phyloP scores from a whole-genome alignment of 1,284 basidiomycete species.

The Amylostereum areolatum region DNA sequence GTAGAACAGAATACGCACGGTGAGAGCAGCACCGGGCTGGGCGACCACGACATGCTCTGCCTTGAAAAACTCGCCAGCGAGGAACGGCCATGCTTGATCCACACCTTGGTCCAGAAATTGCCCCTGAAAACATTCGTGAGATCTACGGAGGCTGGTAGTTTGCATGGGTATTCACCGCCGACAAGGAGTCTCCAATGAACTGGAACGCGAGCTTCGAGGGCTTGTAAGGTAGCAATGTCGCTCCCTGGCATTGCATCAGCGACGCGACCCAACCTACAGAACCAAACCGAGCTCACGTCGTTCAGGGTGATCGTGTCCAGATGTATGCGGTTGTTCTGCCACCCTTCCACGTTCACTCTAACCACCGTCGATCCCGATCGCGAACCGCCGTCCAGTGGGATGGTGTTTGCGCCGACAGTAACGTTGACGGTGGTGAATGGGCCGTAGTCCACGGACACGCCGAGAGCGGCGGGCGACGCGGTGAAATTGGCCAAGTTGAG shows the following conservation, averaged over 20 bases:
- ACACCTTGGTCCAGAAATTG: constrained; percentile 48
- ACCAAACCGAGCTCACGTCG: constrained; percentile 23
- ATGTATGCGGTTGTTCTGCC: constrained; percentile 54
- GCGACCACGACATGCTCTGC: constrained; percentile 46
- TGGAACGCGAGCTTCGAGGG: constrained; percentile 44
- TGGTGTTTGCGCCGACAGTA: constrained; percentile 38
- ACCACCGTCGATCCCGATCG: constrained; percentile 26
- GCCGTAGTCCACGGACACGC: constrained; percentile 44
- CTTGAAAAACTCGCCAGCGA: constrained; percentile 45
- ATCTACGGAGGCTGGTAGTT: neutral
- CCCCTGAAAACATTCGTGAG: constrained; percentile 28
- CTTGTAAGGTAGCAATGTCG: constrained; percentile 37
- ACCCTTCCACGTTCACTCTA: constrained; percentile 47
- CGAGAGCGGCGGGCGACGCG: constrained; percentile 35
- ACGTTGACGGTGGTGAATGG: constrained; percentile 43
- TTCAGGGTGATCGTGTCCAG: constrained; percentile 43
- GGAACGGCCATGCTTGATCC: constrained; percentile 53
- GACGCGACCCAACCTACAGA: neutral
- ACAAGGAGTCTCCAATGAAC: constrained; percentile 55
- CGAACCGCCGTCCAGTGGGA: constrained; percentile 28
- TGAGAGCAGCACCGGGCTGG: constrained; percentile 48
- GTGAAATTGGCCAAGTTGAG: constrained; percentile 50
- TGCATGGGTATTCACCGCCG: constrained; percentile 41
- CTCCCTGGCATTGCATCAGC: constrained; percentile 28
- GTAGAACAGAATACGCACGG: constrained; percentile 24